These are phyloP conservation scores for Hibiscus mutabilis DNA, from an alignment of 345 rosid genomes.

Conservation along the genomic window DNA sequence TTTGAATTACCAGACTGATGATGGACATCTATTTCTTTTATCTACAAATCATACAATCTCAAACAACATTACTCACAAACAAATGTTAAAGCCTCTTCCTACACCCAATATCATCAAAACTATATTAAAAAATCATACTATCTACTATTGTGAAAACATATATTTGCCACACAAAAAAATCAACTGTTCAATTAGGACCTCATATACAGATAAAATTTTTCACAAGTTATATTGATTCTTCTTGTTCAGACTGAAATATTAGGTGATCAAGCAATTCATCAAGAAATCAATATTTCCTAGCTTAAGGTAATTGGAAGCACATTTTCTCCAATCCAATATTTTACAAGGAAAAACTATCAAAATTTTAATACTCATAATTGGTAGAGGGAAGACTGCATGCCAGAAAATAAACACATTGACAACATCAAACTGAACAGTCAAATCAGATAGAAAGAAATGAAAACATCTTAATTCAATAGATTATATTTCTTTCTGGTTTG, in stretches of 20 bases:
- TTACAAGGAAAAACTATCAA: background rate
- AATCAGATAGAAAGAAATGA: background rate
- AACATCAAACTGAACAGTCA: background rate
- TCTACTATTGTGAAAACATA: background rate
- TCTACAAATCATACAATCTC: conserved; percentile 32
- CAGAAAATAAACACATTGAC: background rate
- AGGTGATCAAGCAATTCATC: background rate
- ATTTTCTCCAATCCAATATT: background rate
- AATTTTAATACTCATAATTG: background rate
- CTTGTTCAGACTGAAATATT: background rate
- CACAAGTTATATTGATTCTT: background rate
- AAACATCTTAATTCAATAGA: background rate
- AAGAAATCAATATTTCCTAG: background rate
- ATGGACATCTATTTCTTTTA: background rate
- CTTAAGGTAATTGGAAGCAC: background rate
- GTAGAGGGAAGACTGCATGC: background rate
- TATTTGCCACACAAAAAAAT: background rate
- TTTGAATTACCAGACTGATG: conserved; percentile 13
- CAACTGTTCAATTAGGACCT: background rate
- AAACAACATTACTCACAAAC: conserved; percentile 21
- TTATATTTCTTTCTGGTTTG: background rate
- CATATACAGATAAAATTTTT: background rate
- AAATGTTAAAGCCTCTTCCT: background rate
- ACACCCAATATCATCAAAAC: background rate
- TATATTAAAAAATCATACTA: background rate